These are phyloP conservation scores for Kockiozyma suomiensis DNA, from an alignment of 805 yeast species.

Conservation along the genomic window DNA sequence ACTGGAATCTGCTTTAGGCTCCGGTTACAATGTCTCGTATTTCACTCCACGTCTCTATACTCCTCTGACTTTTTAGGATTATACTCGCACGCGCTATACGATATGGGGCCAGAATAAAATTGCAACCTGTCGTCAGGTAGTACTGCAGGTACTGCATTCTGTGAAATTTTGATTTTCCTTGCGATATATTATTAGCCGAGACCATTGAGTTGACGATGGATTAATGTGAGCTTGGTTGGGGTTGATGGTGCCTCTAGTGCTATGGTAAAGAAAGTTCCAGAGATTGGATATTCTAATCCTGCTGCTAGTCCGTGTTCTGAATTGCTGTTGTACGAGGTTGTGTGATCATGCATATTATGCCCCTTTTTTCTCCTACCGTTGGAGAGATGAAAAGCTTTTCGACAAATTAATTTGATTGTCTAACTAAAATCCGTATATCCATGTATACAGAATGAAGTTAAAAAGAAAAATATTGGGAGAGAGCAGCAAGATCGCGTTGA, in stretches of 20 bases:
- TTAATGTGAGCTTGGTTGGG: constrained; percentile 36
- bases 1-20: constrained; percentile 40
- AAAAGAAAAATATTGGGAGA: too few relatives aligned
- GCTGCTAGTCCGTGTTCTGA: constrained; percentile 16
- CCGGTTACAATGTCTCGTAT: constrained; percentile 67
- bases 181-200: constrained; percentile 48
- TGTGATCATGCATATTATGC: background rate
- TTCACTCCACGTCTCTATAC: constrained; percentile 71
- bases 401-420: too few relatives aligned
- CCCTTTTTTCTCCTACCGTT: background rate
- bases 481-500: too few relatives aligned
- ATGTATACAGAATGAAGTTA: too few relatives aligned
- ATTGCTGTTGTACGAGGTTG: background rate
- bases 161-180: constrained; percentile 60
- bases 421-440: too few relatives aligned
- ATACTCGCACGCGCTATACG: constrained; percentile 56
- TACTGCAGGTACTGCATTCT: constrained; percentile 66
- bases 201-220: constrained; percentile 68
- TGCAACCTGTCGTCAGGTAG: constrained; percentile 66
- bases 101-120: constrained; percentile 76
- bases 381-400: too few relatives aligned
- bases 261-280: constrained; percentile 6
- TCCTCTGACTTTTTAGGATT: constrained; percentile 60
- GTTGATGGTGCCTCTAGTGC: constrained; percentile 23
- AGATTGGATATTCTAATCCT: constrained; percentile 18